These are phyloP conservation scores for Mycena venus DNA, from an alignment of 768 basidiomycete genomes.

Conservation along the genomic window DNA sequence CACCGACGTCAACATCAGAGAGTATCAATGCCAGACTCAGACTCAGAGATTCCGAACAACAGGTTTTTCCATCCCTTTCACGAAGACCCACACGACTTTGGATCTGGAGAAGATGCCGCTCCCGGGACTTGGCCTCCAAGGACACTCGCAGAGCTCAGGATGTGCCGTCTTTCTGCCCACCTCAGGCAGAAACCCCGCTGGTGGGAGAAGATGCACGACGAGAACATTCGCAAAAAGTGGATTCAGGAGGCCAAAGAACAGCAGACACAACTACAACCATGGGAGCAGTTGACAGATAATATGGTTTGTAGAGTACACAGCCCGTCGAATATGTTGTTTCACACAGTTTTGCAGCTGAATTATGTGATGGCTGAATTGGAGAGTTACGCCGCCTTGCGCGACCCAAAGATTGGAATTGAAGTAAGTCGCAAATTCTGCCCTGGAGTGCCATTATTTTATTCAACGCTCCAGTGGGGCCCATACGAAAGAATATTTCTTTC, in stretches of 20 bases:
- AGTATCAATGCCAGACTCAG: too few relatives aligned
- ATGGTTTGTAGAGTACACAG: slow-evolving; percentile 21
- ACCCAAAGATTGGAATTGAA: slow-evolving; percentile 34
- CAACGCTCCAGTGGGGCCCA: slow-evolving; percentile 28
- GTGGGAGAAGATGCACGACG: slow-evolving; percentile 26
- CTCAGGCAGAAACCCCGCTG: slow-evolving; percentile 29
- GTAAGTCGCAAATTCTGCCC: neutral
- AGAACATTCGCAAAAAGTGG: slow-evolving; percentile 27
- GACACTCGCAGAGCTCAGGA: slow-evolving; percentile 27
- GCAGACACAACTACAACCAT: neutral
- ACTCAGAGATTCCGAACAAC: neutral
- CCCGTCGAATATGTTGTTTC: too few relatives aligned
- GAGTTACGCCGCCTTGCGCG: slow-evolving; percentile 29
- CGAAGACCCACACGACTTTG: neutral
- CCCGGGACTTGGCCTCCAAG: slow-evolving; percentile 12
- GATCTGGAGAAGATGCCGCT: neutral
- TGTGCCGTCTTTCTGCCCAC: slow-evolving; percentile 27
- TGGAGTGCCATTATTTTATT: neutral
- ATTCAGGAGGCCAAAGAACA: slow-evolving; percentile 30
- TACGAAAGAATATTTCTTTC: slow-evolving; percentile 37
- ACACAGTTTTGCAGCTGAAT: slow-evolving; percentile 13
- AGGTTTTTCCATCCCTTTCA: slow-evolving; percentile 22
- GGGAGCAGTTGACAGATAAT: slow-evolving; percentile 25
- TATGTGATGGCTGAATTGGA: slow-evolving; percentile 36
- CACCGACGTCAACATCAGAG: too few relatives aligned